A percentile compares a stretch with the other conserved stretches of the same genome.
Evolutionary conservation across 2,329 filamentous ascomycete species (phyloP).

Genomic region (Talaromyces amestolkiae): DNA sequence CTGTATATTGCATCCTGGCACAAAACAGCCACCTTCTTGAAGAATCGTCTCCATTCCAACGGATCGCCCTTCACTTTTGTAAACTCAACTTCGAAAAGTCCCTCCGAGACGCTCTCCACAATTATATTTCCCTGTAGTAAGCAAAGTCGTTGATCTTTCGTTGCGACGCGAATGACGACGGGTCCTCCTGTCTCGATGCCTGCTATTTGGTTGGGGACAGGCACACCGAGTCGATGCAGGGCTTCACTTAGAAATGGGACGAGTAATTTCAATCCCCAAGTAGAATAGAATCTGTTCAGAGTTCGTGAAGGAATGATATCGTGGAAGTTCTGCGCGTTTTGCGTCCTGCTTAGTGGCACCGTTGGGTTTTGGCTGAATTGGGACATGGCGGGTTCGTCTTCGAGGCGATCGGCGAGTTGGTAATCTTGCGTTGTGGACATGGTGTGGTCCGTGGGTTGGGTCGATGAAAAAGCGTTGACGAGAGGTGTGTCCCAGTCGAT

Average conservation of each 20-base stretch:
- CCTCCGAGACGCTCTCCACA: conserved; percentile 49
- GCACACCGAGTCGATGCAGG: conserved; percentile 80
- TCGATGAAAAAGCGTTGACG: conserved; percentile 41
- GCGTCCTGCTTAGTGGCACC: conserved; percentile 80
- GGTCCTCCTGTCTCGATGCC: conserved; percentile 53
- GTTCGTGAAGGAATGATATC: conserved; percentile 88
- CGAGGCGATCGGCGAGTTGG: conserved; percentile 62
- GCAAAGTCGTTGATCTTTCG: conserved; percentile 56
- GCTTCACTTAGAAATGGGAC: conserved; percentile 77
- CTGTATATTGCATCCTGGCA: conserved; percentile 81
- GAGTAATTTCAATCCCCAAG: conserved; percentile 70
- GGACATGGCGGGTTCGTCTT: conserved; percentile 77
- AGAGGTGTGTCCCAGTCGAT: conserved; percentile 88
- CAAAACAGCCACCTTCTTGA: conserved; percentile 88
- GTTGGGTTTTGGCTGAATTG: conserved; percentile 81
- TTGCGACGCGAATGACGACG: conserved; percentile 68
- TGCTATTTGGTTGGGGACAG: conserved; percentile 54
- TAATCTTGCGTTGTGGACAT: conserved; percentile 34
- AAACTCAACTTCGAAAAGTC: conserved; percentile 81
- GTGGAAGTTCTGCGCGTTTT: conserved; percentile 80
- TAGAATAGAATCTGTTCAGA: conserved; percentile 88
- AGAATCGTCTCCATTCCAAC: conserved; percentile 92
- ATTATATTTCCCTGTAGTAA: conserved; percentile 45
- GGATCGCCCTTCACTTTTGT: conserved; percentile 95
- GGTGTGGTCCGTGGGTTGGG: conserved; percentile 46